Percentiles rank a stretch among this genome's conserved stretches.
phyloP scores from a whole-genome alignment of 306 rosid genomes.

The Rosa chinensis region DNA sequence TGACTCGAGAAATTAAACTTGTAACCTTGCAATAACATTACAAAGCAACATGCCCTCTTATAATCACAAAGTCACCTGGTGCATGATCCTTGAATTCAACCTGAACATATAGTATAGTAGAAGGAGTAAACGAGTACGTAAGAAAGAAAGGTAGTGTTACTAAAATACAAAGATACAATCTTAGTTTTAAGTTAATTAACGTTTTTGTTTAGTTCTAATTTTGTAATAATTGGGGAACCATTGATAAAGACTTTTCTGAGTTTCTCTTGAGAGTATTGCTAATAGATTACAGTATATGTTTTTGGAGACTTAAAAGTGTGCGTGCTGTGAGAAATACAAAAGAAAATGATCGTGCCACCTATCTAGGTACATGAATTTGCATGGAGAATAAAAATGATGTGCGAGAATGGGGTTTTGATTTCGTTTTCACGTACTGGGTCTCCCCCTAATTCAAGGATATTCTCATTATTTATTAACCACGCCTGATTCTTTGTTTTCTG shows the following conservation, averaged over 20 bases:
- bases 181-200: no score
- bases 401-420: constrained; percentile 40
- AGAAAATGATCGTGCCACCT: constrained; percentile 63
- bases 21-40: no score
- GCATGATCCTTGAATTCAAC: not conserved
- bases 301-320: constrained; percentile 23
- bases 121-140: no score
- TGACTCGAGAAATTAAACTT: no score
- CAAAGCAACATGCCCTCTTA: not conserved
- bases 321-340: constrained; percentile 40
- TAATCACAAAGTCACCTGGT: not conserved
- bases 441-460: constrained; percentile 72
- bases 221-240: not conserved
- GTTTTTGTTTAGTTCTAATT: not conserved
- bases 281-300: not conserved
- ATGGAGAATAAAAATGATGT: constrained; percentile 66
- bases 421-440: constrained; percentile 47
- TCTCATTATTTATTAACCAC: constrained; percentile 76
- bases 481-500: constrained; percentile 57
- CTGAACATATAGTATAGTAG: no score
- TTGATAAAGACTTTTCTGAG: not conserved
- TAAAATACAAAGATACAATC: not conserved
- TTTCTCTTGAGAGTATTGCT: not conserved
- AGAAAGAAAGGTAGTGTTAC: no score
- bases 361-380: constrained; percentile 50